Base-by-base conservation (phyloP, 345 rosid genomes). In the Durio zibethinus region DNA sequence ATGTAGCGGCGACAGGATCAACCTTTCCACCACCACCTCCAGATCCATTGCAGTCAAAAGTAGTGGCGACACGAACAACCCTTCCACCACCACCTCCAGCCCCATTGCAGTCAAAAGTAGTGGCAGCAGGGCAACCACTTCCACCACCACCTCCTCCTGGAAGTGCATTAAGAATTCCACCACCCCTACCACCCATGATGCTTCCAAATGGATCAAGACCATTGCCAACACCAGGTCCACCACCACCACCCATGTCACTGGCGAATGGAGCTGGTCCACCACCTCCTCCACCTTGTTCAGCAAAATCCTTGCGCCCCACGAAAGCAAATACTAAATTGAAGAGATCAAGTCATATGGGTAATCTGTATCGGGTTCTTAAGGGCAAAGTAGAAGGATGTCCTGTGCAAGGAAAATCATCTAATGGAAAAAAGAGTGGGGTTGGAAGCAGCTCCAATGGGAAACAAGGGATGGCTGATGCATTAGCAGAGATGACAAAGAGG, bases 381-480 rank as follows among this genome's bases (percentile, higher is more conserved):
- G 93, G 89, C 10, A 93, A 92, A 80, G 84, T 93, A 29, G 97
- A 96, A 87, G 98, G 97, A 47, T 80, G 77, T 47, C 85, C 86
- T 76, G 77, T 79, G 16, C 81, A 80, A 23, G 77, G 76, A 14
- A 90, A 73, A 87, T 76, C 84, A 3, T 31, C 82, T 1, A 47
- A 56, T 3, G 90, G 88, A 38, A 81, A 82, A 80, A 89, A 82
- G 48, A 21, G 85, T 45, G 38, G 80, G 12, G 82, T 75, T n/a
- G 81, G 60, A 1, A 75, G 72, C 72, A 67, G 72, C 18, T 73
- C 75, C 64, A 25, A 82, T 0, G 97, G 92, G 60, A 91, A 94
- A 79, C 93, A 93, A 87, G 98, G 97, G 81, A 90, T 96, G 97
- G 97, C 99, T 45, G 99, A 94, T 85, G 98, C 99, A 50, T 87